Percentiles rank a stretch among this genome's conserved stretches.
These are phyloP conservation scores for Chrysosporium keratinophilum DNA, from an alignment of 2,329 filamentous ascomycete genomes.

Conservation along the genomic window DNA sequence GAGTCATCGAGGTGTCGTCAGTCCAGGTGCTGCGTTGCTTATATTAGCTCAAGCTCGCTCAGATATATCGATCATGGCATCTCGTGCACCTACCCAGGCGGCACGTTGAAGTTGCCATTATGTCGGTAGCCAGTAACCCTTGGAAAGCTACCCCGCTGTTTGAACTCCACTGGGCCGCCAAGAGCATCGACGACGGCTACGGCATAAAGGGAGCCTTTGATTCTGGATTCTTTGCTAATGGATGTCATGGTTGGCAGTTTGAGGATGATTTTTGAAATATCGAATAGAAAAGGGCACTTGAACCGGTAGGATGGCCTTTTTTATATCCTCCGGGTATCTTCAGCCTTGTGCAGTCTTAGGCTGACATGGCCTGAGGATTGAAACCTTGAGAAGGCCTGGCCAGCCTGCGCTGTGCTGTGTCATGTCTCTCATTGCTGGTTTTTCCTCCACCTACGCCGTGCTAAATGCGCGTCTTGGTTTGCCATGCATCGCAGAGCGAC, in stretches of 20 bases:
- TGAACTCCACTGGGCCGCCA: constrained; percentile 36
- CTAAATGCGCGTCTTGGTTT: no score
- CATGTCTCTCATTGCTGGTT: not conserved
- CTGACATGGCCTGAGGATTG: not conserved
- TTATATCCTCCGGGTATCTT: not conserved
- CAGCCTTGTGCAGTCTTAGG: not conserved
- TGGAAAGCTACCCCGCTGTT: constrained; percentile 27
- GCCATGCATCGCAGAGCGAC: no score
- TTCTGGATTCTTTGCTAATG: constrained; percentile 16
- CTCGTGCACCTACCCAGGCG: constrained; percentile 24
- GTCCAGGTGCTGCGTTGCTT: constrained; percentile 27
- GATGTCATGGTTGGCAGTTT: not conserved
- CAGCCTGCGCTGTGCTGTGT: not conserved
- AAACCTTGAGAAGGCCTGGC: not conserved
- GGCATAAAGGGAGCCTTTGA: constrained; percentile 31
- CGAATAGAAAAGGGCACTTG: not conserved
- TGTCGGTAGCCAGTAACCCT: constrained; percentile 26
- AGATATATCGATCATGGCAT: not conserved
- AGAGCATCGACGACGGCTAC: constrained; percentile 37
- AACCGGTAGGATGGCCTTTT: not conserved
- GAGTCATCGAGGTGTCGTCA: constrained; percentile 38
- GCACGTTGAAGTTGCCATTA: constrained; percentile 29
- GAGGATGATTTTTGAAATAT: not conserved
- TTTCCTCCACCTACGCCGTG: no score
- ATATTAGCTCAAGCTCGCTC: not conserved